These are phyloP conservation scores for Metarhizium anisopliae DNA, from an alignment of 2,329 filamentous ascomycete genomes.

Conservation along the genomic window DNA sequence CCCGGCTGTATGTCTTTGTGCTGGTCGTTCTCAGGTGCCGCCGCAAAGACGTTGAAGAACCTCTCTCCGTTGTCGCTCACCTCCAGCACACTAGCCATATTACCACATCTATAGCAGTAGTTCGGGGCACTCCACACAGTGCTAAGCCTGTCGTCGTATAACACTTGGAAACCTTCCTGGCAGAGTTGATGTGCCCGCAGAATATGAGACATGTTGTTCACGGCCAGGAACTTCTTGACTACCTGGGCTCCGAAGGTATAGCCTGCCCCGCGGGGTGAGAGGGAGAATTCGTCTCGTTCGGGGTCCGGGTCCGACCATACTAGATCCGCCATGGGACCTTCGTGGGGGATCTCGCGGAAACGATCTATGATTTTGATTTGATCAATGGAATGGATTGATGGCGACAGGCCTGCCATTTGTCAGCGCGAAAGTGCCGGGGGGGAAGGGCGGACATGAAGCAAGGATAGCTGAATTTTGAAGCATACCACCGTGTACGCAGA, in stretches of 20 bases:
- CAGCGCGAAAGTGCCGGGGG: no score
- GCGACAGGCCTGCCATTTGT: constrained; percentile 54
- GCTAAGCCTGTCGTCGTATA: constrained; percentile 89
- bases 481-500: constrained; percentile 87
- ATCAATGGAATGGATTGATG: constrained; percentile 94
- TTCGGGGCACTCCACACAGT: constrained; percentile 98
- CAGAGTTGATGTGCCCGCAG: constrained; percentile 96
- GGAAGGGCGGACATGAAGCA: no score
- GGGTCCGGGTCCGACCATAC: constrained; percentile 98
- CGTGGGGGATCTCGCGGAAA: constrained; percentile 96
- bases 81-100: constrained; percentile 93
- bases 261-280: constrained; percentile 86
- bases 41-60: constrained; percentile 97
- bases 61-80: constrained; percentile 88
- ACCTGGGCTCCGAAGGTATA: constrained; percentile 98
- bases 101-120: constrained; percentile 91
- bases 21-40: constrained; percentile 88
- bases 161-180: constrained; percentile 93
- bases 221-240: constrained; percentile 94
- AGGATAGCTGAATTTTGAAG: constrained; percentile 4
- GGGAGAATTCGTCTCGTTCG: constrained; percentile 93
- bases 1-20: constrained; percentile 78
- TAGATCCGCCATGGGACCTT: constrained; percentile 98
- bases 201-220: constrained; percentile 97
- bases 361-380: constrained; percentile 99